Evolutionary conservation across 2,329 filamentous ascomycete species (phyloP).

Genomic region (Fusarium chuoi): DNA sequence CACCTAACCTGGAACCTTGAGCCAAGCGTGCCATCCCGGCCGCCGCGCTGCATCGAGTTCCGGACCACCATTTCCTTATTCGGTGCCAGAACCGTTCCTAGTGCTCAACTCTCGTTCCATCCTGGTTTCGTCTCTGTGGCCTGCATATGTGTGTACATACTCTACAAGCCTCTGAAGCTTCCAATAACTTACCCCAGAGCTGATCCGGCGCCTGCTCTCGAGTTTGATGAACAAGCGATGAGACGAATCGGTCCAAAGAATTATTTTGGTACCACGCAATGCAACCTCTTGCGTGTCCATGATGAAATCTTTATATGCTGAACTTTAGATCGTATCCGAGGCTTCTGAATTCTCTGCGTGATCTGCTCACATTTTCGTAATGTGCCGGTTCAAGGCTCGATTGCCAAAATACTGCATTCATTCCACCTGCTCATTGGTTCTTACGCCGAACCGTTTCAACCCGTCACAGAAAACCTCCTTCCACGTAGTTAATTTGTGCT

Average conservation of each 20-base stretch:
- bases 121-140: slow-evolving; percentile 37
- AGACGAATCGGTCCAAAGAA: slow-evolving; percentile 38
- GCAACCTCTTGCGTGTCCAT: slow-evolving; percentile 34
- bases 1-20: slow-evolving; percentile 19
- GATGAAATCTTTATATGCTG: slow-evolving; percentile 53
- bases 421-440: slow-evolving; percentile 18
- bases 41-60: slow-evolving; percentile 37
- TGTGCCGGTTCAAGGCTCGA: not conserved
- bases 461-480: not conserved
- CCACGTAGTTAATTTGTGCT: not conserved
- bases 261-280: slow-evolving; percentile 7
- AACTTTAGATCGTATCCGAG: not conserved
- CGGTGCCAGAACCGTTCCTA: slow-evolving; percentile 40
- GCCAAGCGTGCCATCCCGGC: slow-evolving; percentile 38
- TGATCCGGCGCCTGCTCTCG: slow-evolving; percentile 20
- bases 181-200: slow-evolving; percentile 31
- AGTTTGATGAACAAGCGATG: slow-evolving; percentile 16
- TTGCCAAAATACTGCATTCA: not conserved
- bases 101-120: slow-evolving; percentile 29
- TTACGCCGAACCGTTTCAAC: slow-evolving; percentile 10
- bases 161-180: slow-evolving; percentile 33
- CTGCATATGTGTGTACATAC: slow-evolving; percentile 3
- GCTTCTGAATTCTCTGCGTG: not conserved
- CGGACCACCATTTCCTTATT: slow-evolving; percentile 42
- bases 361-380: not conserved